Percentiles rank a stretch among this genome's conserved stretches.
Conservation (phyloP, 1,139 yeast species). For the Saccharomyces uvarum region DNA sequence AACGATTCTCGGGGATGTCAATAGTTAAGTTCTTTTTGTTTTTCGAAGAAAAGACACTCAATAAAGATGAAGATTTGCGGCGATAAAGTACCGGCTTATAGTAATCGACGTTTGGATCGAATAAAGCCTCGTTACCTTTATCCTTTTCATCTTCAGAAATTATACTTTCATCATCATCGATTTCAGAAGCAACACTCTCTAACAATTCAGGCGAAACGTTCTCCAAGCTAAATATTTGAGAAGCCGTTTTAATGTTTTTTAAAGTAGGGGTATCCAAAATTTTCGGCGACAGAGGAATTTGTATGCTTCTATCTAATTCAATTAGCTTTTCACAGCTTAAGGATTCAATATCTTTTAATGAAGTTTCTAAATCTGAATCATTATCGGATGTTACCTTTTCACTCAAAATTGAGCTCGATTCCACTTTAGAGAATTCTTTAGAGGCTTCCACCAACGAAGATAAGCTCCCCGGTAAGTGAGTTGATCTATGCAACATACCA, state of each 20-base stretch:
- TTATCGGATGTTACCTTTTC: background rate
- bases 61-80: constrained; percentile 19
- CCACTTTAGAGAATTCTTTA: background rate
- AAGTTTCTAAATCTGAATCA: constrained; percentile 8
- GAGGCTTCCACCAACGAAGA: background rate
- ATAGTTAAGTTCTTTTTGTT: constrained; percentile 12
- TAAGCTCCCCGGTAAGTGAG: background rate
- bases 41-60: constrained; percentile 20
- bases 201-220: constrained; percentile 8
- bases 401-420: background rate
- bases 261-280: constrained; percentile 8
- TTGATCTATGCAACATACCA: background rate
- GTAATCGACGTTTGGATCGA: constrained; percentile 16
- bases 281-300: constrained; percentile 17
- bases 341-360: constrained; percentile 20
- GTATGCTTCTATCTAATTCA: constrained; percentile 20
- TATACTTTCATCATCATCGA: constrained; percentile 20
- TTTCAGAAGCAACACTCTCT: constrained; percentile 6
- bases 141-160: constrained; percentile 13
- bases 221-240: constrained; percentile 14
- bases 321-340: constrained; percentile 22
- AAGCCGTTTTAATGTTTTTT: constrained; percentile 12
- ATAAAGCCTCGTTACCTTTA: constrained; percentile 3
- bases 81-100: constrained; percentile 19
- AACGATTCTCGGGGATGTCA: constrained; percentile 7